phyloP scores from a whole-genome alignment of 78 protist species.

The Acrasis kona region DNA sequence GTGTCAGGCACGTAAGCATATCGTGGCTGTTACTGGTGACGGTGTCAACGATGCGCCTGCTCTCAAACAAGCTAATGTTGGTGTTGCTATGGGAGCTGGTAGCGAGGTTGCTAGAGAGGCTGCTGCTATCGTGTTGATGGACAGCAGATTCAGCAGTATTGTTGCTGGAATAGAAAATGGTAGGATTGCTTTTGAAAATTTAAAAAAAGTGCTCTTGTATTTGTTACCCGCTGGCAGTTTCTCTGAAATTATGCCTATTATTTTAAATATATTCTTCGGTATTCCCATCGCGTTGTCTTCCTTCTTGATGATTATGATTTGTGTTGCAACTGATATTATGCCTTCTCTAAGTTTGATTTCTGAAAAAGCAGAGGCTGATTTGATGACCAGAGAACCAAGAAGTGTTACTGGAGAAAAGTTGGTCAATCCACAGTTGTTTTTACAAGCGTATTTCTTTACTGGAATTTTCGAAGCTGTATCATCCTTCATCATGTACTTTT shows the following conservation, averaged over 20 bases:
- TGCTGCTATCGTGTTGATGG: constrained; percentile 77
- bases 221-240: constrained; percentile 75
- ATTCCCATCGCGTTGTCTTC: constrained; percentile 80
- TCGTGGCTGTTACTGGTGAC: constrained; percentile 94
- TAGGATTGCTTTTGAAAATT: constrained; percentile 83
- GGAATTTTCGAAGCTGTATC: no score
- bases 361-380: no score
- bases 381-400: no score
- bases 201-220: constrained; percentile 87
- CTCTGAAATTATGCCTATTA: constrained; percentile 87
- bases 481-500: no score
- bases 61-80: constrained; percentile 84
- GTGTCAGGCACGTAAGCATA: constrained; percentile 50
- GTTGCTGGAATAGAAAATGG: no score
- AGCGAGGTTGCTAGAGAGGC: constrained; percentile 74
- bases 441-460: no score
- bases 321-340: constrained; percentile 83
- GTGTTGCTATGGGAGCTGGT: constrained; percentile 96
- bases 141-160: constrained; percentile 87
- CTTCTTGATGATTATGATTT: constrained; percentile 74
- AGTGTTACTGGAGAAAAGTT: no score
- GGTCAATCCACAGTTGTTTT: no score
- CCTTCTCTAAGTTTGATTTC: no score
- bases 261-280: constrained; percentile 49
- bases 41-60: constrained; percentile 98